These are phyloP conservation scores for Juncus inflexus DNA, from an alignment of 176 grass and related monocot genomes.

Conservation along the genomic window DNA sequence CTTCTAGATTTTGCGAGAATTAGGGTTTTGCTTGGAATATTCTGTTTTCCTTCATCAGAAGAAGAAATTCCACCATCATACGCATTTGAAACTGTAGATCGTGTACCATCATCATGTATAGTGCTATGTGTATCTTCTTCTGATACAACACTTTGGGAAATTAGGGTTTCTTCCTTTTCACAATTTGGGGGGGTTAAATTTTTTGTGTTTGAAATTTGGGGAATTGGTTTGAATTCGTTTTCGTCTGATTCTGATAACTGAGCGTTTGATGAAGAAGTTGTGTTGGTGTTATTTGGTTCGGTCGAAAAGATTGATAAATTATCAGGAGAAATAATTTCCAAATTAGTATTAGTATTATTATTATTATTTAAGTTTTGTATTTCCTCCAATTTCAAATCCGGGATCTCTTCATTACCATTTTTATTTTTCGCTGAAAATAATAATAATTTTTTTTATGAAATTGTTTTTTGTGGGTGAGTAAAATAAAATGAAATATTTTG, in stretches of 20 bases:
- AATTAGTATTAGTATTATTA: not conserved
- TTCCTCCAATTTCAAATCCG: slow-evolving; percentile 23
- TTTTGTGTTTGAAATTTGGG: not conserved
- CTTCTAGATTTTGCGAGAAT: slow-evolving; percentile 35
- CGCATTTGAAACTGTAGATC: slow-evolving; percentile 29
- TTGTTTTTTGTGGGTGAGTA: not conserved
- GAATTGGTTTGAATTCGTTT: slow-evolving; percentile 16
- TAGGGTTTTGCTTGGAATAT: not conserved
- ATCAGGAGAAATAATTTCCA: slow-evolving; percentile 22
- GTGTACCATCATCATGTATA: not conserved
- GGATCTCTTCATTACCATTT: slow-evolving; percentile 3
- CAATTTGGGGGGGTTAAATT: not conserved
- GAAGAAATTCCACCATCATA: slow-evolving; percentile 48
- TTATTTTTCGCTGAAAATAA: slow-evolving; percentile 23
- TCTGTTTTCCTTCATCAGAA: slow-evolving; percentile 20
- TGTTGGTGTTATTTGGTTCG: slow-evolving; percentile 12
- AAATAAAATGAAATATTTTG: slow-evolving; percentile 13
- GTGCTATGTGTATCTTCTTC: slow-evolving; percentile 29
- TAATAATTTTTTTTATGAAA: not conserved
- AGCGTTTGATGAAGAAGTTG: slow-evolving; percentile 11
- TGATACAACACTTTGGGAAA: slow-evolving; percentile 16
- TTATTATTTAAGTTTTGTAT: slow-evolving; percentile 13
- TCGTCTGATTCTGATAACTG: slow-evolving; percentile 11
- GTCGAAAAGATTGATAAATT: slow-evolving; percentile 26
- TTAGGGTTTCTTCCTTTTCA: slow-evolving; percentile 15